Evolutionary conservation across 2,329 filamentous ascomycete species (phyloP).

Genomic region (Hymenoscyphus infarciens): DNA sequence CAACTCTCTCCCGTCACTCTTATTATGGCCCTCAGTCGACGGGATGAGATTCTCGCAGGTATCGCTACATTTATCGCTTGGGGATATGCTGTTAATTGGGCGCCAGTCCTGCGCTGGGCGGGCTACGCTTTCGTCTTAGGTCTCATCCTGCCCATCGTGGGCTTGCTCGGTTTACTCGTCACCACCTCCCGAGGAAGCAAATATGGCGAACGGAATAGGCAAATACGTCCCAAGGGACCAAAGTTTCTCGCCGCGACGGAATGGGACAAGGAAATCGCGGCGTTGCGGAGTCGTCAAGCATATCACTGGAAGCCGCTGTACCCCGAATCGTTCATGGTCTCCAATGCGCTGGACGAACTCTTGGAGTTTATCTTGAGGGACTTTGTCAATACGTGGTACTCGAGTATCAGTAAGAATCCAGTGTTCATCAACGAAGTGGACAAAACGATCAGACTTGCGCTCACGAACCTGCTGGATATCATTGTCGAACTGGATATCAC

Average conservation of each 20-base stretch:
- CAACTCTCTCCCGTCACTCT: constrained; percentile 27
- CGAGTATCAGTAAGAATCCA: constrained; percentile 74
- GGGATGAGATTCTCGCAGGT: constrained; percentile 66
- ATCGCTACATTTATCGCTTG: constrained; percentile 77
- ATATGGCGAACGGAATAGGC: constrained; percentile 41
- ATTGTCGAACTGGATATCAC: constrained; percentile 76
- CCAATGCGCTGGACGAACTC: constrained; percentile 73
- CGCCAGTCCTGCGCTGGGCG: constrained; percentile 77
- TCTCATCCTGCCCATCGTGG: constrained; percentile 50
- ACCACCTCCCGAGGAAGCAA: constrained; percentile 55
- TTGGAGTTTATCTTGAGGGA: constrained; percentile 75
- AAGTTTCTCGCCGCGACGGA: constrained; percentile 58
- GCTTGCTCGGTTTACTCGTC: constrained; percentile 55
- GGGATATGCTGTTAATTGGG: constrained; percentile 80
- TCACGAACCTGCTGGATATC: constrained; percentile 68
- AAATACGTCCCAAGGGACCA: constrained; percentile 43
- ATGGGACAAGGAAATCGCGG: constrained; percentile 70
- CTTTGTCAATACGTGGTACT: constrained; percentile 88
- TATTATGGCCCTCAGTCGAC: constrained; percentile 67
- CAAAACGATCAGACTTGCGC: constrained; percentile 67
- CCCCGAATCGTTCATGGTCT: constrained; percentile 71
- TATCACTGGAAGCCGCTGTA: constrained; percentile 71
- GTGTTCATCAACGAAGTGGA: constrained; percentile 86
- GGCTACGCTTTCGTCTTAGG: constrained; percentile 81
- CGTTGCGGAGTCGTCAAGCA: constrained; percentile 59